Evolutionary conservation across 331 rosid species (phyloP).

Genomic region (Malus hybrid): DNA sequence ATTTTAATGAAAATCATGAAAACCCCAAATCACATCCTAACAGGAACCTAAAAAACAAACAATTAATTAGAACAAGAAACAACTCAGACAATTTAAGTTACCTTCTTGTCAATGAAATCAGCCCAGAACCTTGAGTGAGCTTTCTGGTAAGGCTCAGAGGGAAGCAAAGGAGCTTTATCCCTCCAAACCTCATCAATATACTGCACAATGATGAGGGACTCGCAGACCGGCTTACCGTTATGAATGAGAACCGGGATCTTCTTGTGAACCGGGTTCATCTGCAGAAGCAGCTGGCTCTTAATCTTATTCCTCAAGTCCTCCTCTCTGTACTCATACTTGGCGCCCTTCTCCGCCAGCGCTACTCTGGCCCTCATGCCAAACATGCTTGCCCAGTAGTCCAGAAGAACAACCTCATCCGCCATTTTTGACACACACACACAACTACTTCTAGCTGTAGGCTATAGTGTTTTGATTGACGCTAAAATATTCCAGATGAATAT

Average conservation of each 20-base stretch:
- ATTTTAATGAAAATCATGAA: too few species aligned
- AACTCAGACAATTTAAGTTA: not conserved
- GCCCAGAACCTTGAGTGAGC: constrained; percentile 23
- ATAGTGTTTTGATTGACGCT: not conserved
- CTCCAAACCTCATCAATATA: constrained; percentile 24
- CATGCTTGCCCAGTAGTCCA: constrained; percentile 12
- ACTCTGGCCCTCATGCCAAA: constrained; percentile 19
- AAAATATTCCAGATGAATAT: not conserved
- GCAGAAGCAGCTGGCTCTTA: constrained; percentile 16
- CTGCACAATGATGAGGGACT: constrained; percentile 16
- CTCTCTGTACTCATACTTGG: constrained; percentile 7
- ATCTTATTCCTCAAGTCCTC: constrained; percentile 11
- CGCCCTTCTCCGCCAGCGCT: constrained; percentile 19
- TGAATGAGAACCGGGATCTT: constrained; percentile 16
- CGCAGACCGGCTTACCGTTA: constrained; percentile 9
- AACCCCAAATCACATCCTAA: too few species aligned
- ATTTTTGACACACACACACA: not conserved
- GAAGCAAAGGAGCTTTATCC: constrained; percentile 14
- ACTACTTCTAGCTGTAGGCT: not conserved
- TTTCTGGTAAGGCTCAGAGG: constrained; percentile 21
- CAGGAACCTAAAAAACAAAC: too few species aligned
- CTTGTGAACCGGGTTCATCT: constrained; percentile 27
- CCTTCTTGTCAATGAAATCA: constrained; percentile 28
- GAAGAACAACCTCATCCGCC: constrained; percentile 14
- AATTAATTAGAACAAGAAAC: too few species aligned